Percentiles rank a stretch among this genome's conserved stretches.
Evolutionary conservation across 768 basidiomycete genomes (phyloP).

Genomic region (Pleurotus giganteus): DNA sequence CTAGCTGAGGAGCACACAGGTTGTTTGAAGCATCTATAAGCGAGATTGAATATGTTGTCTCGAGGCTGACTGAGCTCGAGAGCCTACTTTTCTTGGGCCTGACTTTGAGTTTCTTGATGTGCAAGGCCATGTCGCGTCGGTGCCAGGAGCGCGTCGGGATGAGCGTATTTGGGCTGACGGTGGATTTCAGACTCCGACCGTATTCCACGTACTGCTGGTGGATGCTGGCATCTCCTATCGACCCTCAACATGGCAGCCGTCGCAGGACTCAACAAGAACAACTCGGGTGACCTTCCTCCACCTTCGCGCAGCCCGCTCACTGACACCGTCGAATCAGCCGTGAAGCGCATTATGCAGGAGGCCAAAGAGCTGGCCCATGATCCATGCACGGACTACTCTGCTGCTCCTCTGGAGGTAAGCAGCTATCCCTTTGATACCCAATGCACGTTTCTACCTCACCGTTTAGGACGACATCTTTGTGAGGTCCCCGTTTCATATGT

Average conservation of each 20-base stretch:
- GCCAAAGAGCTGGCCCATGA: constrained; percentile 86
- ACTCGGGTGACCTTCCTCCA: constrained; percentile 54
- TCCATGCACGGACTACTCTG: constrained; percentile 82
- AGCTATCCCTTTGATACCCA: neutral
- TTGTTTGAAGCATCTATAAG: constrained; percentile 42
- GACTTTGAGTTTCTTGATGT: constrained; percentile 80
- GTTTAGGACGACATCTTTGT: constrained; percentile 86
- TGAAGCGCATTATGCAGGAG: constrained; percentile 97
- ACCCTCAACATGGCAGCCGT: constrained; percentile 8
- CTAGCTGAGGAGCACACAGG: constrained; percentile 67
- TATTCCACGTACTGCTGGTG: neutral
- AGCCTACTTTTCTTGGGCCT: constrained; percentile 68
- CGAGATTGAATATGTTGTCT: constrained; percentile 9
- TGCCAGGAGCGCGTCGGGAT: neutral
- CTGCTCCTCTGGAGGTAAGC: constrained; percentile 73
- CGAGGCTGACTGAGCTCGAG: neutral
- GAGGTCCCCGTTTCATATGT: constrained; percentile 26
- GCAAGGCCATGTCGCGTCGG: constrained; percentile 27
- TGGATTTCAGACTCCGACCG: neutral
- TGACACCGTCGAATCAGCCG: constrained; percentile 45
- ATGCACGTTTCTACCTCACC: constrained; percentile 10
- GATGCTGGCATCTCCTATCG: neutral
- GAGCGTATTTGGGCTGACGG: neutral
- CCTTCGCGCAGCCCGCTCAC: neutral
- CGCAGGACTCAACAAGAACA: constrained; percentile 36